Evolutionary conservation across 352 stramenopile species (phyloP), one percentile per base, ranked within the genome.

Genomic region (Pythium scleroteichum): DNA sequence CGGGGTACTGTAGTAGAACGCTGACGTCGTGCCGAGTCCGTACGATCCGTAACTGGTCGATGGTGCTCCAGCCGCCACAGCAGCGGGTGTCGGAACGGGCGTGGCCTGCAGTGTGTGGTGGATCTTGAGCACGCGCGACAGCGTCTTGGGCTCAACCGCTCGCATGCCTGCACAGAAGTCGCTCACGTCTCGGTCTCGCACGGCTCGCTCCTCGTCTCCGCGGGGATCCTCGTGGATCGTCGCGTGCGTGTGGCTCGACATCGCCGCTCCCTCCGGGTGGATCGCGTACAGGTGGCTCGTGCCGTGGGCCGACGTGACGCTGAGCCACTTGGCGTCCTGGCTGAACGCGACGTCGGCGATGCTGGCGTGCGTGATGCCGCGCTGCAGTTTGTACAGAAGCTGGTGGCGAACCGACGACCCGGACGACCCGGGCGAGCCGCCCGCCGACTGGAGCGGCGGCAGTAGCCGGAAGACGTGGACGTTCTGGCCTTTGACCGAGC

Each of bases 251-350:
- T 94, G 82, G 41, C 78, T 71, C 47, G 76, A 80, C n/a, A 95
- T 78, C 1, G 76, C 69, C 2, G 63, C 72, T 38, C 86, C 86
- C 59, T 95, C 81, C 0, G 84, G 84, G 46, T 91, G 80, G 16
- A 94, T 75, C 19, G 82, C 82, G 46, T 93, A 96, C 13, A 96
- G 56, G 60, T 96, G 87, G 39, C 84, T 95, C 5, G 87, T 96
- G 41, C 87, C 87, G 38, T 92, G 85, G 2, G 81, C 73, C 40
- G 87, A 94, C 24, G 87, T 95, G 41, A 93, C 82, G 59, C 78
- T 92, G 53, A 95, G 75, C 87, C 87, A 96, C 66, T 94, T 94
- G 35, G 79, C 68, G 56, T 96, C 84, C 27, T 88, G 75, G 56
- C 84, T 94, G 61, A 95, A 92, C 5, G 79, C 68, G 32, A 96